phyloP scores from a whole-genome alignment of 768 basidiomycete genomes.

The Lactifluus rugatus region DNA sequence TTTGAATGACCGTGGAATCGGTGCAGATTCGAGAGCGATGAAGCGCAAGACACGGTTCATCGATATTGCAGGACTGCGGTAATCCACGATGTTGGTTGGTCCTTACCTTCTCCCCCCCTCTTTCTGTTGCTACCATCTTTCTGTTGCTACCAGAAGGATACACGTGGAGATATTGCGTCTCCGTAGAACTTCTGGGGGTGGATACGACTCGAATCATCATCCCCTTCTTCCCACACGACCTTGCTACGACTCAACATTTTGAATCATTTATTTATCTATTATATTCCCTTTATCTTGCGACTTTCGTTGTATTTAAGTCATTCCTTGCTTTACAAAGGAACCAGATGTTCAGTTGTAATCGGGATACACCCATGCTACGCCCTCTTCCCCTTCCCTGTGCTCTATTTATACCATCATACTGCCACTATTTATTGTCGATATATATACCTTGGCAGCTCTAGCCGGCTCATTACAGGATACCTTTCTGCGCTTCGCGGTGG shows the following conservation, averaged over 20 bases:
- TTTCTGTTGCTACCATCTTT: neutral
- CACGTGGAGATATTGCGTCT: neutral
- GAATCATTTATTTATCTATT: neutral
- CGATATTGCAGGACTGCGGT: constrained; percentile 38
- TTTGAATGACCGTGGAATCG: constrained; percentile 16
- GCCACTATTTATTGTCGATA: neutral
- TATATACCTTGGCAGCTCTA: neutral
- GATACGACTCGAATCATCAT: too few relatives aligned
- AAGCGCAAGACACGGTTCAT: constrained; percentile 78
- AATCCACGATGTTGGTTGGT: neutral
- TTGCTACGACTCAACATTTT: neutral
- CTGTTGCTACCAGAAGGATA: too few relatives aligned
- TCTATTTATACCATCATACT: constrained; percentile 3
- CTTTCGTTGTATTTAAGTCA: neutral
- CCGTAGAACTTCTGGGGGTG: too few relatives aligned
- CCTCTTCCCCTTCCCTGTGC: neutral
- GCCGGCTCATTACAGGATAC: neutral
- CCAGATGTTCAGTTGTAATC: neutral
- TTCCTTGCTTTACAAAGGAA: neutral
- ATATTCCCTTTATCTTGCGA: neutral
- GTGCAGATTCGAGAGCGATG: constrained; percentile 41
- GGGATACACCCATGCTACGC: neutral
- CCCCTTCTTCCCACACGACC: neutral
- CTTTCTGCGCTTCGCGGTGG: neutral
- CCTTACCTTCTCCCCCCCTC: neutral